Percentiles rank a stretch among this genome's conserved stretches.
Conservation (phyloP, 2,329 filamentous ascomycete species). For the Exophiala aquamarina region DNA sequence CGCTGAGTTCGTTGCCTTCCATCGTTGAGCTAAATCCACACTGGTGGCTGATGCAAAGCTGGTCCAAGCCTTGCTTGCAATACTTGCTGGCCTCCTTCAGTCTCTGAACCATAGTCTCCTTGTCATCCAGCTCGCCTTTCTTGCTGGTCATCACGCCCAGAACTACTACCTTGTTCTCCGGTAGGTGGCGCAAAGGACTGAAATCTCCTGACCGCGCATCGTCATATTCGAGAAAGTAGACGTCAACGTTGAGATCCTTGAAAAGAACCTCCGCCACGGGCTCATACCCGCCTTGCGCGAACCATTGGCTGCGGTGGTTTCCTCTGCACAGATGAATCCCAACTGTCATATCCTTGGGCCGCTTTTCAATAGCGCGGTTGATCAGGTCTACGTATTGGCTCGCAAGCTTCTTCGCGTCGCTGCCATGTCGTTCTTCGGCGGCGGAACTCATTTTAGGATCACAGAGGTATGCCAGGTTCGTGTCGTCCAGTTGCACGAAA, state of each 20-base stretch:
- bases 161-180: slow-evolving; percentile 56
- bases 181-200: slow-evolving; percentile 54
- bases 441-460: slow-evolving; percentile 56
- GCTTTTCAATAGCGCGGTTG: slow-evolving; percentile 54
- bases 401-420: slow-evolving; percentile 48
- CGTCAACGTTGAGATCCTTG: slow-evolving; percentile 57
- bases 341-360: slow-evolving; percentile 55
- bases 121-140: slow-evolving; percentile 58
- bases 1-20: slow-evolving; percentile 55
- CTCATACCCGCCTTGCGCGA: slow-evolving; percentile 59
- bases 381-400: slow-evolving; percentile 56
- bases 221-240: slow-evolving; percentile 62
- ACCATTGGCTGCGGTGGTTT: slow-evolving; percentile 59
- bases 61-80: slow-evolving; percentile 54
- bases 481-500: slow-evolving; percentile 60
- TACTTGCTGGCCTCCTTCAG: slow-evolving; percentile 48
- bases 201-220: slow-evolving; percentile 58
- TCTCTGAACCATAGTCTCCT: slow-evolving; percentile 41
- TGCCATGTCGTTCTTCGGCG: slow-evolving; percentile 52
- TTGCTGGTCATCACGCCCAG: slow-evolving; percentile 57
- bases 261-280: slow-evolving; percentile 59
- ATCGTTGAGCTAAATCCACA: slow-evolving; percentile 59
- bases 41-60: slow-evolving; percentile 58
- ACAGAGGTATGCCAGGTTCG: slow-evolving; percentile 61
- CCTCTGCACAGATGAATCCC: slow-evolving; percentile 59